Conservation (phyloP, 495 filamentous ascomycete genomes). For the Chaetomium tenue region DNA sequence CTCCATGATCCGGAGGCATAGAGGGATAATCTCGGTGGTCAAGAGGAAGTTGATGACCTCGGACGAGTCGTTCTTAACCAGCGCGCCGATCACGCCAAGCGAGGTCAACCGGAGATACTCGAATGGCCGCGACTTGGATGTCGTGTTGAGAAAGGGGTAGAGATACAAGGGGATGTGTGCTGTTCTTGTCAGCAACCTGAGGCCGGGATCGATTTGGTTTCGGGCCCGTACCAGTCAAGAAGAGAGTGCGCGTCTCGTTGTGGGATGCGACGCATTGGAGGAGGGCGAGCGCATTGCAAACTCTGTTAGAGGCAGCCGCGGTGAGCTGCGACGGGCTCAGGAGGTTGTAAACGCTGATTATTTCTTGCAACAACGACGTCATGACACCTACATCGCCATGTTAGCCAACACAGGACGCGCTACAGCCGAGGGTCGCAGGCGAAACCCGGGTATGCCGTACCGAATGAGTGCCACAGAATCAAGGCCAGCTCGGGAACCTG, state of each 20-base stretch:
- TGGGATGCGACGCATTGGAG: slow-evolving; percentile 97
- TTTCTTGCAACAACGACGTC: slow-evolving; percentile 95
- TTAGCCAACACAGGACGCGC: slow-evolving; percentile 20
- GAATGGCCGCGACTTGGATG: slow-evolving; percentile 95
- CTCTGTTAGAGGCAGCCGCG: slow-evolving; percentile 91
- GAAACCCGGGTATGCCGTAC: slow-evolving; percentile 50
- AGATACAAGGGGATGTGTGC: slow-evolving; percentile 99
- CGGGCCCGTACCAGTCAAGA: slow-evolving; percentile 71
- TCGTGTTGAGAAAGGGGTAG: slow-evolving; percentile 98
- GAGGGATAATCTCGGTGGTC: slow-evolving; percentile 97
- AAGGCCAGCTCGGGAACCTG: slow-evolving; percentile 95
- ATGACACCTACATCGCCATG: slow-evolving; percentile 70
- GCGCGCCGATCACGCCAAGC: slow-evolving; percentile 93
- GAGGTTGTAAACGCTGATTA: slow-evolving; percentile 96
- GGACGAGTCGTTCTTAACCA: slow-evolving; percentile 98
- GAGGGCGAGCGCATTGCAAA: slow-evolving; percentile 95
- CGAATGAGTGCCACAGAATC: slow-evolving; percentile 98
- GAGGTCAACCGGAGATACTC: slow-evolving; percentile 97
- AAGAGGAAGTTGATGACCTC: slow-evolving; percentile 99
- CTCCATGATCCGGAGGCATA: slow-evolving; percentile 99
- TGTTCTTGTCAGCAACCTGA: slow-evolving; percentile 39
- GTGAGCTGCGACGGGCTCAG: slow-evolving; percentile 96
- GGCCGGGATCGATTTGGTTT: neutral
- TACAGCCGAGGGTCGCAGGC: neutral
- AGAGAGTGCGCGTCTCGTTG: slow-evolving; percentile 90